A percentile compares a stretch with the other conserved stretches of the same genome.
Conservation (phyloP, 352 stramenopile genomes). For the Globisporangium nagaii region DNA sequence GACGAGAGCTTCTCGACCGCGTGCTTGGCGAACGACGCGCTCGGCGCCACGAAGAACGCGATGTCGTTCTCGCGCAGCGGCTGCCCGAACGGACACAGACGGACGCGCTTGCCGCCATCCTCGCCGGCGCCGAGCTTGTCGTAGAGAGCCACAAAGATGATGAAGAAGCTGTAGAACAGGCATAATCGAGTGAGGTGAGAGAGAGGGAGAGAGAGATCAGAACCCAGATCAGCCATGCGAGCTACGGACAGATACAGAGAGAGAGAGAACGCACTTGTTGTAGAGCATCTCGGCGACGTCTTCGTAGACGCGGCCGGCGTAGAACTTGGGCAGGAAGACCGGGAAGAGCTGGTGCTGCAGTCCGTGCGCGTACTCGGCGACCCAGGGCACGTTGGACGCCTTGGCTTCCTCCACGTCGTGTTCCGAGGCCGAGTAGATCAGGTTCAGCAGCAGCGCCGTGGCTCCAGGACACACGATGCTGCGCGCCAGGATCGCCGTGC, state of each 20-base stretch:
- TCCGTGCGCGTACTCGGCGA: constrained; percentile 43
- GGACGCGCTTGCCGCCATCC: constrained; percentile 20
- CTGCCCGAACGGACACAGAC: constrained; percentile 32
- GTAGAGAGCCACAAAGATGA: constrained; percentile 43
- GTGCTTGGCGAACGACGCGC: constrained; percentile 33
- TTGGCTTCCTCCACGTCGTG: constrained; percentile 25
- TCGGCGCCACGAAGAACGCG: constrained; percentile 43
- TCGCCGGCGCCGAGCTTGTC: constrained; percentile 20
- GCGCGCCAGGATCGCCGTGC: constrained; percentile 43
- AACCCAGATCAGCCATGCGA: too few relatives aligned
- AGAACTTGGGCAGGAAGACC: constrained; percentile 31
- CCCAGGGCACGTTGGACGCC: constrained; percentile 38
- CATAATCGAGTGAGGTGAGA: too few relatives aligned
- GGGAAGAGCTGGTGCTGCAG: constrained; percentile 54
- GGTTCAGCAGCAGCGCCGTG: constrained; percentile 49
- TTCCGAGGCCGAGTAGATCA: constrained; percentile 47
- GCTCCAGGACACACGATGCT: constrained; percentile 44
- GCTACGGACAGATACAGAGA: too few relatives aligned
- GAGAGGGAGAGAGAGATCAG: too few relatives aligned
- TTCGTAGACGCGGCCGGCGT: constrained; percentile 37
- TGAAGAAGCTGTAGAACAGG: constrained; percentile 29
- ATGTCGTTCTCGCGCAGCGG: constrained; percentile 38
- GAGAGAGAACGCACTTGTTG: constrained; percentile 21
- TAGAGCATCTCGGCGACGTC: constrained; percentile 32
- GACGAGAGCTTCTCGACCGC: constrained; percentile 29